Evolutionary conservation across 495 filamentous ascomycete species (phyloP).

Genomic region (Parathielavia hyrcaniae): DNA sequence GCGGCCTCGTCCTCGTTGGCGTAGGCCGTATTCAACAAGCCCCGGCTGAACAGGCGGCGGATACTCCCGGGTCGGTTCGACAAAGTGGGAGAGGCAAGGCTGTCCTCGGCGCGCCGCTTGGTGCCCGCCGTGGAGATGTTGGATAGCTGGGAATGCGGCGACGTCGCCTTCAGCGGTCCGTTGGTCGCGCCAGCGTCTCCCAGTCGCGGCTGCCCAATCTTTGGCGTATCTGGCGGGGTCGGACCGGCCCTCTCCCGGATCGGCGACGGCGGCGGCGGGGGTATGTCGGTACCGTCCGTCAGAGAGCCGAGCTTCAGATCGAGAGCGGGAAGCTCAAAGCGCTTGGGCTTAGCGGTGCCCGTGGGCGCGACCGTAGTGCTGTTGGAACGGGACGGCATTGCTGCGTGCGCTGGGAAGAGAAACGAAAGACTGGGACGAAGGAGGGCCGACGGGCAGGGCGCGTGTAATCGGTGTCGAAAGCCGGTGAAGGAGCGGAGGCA

Average conservation of each 20-base stretch:
- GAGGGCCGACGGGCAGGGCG: background rate
- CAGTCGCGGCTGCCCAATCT: slow-evolving; percentile 22
- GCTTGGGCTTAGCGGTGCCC: slow-evolving; percentile 28
- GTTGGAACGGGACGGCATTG: slow-evolving; percentile 29
- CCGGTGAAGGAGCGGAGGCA: slow-evolving; percentile 1
- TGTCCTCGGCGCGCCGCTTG: slow-evolving; percentile 41
- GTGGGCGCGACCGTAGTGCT: slow-evolving; percentile 9
- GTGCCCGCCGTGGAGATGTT: slow-evolving; percentile 29
- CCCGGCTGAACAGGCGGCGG: slow-evolving; percentile 43
- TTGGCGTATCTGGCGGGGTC: slow-evolving; percentile 33
- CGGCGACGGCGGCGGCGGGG: slow-evolving; percentile 49
- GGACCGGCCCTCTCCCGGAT: slow-evolving; percentile 39
- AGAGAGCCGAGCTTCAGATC: slow-evolving; percentile 47
- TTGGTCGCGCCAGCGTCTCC: slow-evolving; percentile 24
- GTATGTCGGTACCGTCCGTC: slow-evolving; percentile 54
- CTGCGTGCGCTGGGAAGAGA: background rate
- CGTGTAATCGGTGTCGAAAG: slow-evolving; percentile 5
- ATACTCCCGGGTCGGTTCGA: slow-evolving; percentile 42
- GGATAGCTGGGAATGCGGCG: slow-evolving; percentile 30
- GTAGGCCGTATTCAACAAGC: slow-evolving; percentile 42
- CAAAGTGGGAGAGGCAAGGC: slow-evolving; percentile 40
- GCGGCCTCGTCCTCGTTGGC: slow-evolving; percentile 32
- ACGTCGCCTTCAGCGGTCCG: slow-evolving; percentile 30
- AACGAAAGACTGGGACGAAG: background rate
- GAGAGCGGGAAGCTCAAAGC: slow-evolving; percentile 50